Base-by-base conservation (phyloP, 2,329 filamentous ascomycete genomes). In the Claviceps purpurea region DNA sequence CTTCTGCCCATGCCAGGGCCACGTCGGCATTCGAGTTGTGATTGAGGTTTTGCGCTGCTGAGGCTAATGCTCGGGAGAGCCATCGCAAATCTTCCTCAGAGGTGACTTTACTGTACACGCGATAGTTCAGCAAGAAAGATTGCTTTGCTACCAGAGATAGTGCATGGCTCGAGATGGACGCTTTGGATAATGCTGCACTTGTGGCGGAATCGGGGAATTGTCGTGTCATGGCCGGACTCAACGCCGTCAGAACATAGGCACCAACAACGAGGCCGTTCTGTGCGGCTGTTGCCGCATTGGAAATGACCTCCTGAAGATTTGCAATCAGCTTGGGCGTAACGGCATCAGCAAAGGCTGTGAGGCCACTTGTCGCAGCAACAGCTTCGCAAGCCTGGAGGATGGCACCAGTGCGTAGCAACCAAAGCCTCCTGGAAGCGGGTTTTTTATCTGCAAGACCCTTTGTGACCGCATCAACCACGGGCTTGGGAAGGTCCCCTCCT, bases 361-460 rank as follows among this genome's bases (percentile, higher is more conserved):
- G 67, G 40, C 73, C 72, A 47, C 73, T 68, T 41, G 75, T 67
- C 46, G 81, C 61, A 13, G 74, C 61, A 3, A 72, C 65, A 5
- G 71, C 62, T n/a, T 72, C 62, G 16, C 70, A 59, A 14, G 73
- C 68, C 72, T 82, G 84, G 46, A 95, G 70, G 2, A 90, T 70
- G 37, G 87, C 79, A 42, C 86, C 89, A 38, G 84, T 71, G 42
- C 82, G 81, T 40, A 93, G 72, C 50, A 88, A 76, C 93, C 93
- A 98, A 22, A 88, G 70, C 56, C 84, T 87, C 30, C 87, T 83
- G 50, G 87, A 79, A 5, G 82, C 76, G 2, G 86, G 71, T 60
- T 89, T 88, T 68, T 97, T 98, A 58, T 98, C 93, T 7, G 76
- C 74, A 44, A 94, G 74, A 1, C 91, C 93, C 68, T 95, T 97